Evolutionary conservation across 345 rosid genomes (phyloP).

Genomic region (Hypericum perforatum): DNA sequence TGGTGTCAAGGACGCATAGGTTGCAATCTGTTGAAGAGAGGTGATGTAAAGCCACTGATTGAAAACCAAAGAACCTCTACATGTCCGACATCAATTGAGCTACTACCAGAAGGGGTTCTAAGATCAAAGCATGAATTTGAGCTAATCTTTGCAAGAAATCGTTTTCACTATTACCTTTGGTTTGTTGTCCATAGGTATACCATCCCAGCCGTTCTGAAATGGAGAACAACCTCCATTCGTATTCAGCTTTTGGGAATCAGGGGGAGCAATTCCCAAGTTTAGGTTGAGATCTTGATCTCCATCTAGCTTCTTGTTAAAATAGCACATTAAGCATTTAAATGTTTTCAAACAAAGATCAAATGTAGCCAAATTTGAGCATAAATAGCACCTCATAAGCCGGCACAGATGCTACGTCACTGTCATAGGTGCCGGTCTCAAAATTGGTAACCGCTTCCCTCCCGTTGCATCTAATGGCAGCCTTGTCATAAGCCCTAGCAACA

Average conservation of each 20-base stretch:
- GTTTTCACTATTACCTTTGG: constrained; percentile 32
- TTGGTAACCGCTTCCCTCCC: constrained; percentile 95
- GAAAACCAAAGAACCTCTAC: too few relatives aligned
- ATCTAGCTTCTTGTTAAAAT: constrained; percentile 24
- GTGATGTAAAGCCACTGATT: too few relatives aligned
- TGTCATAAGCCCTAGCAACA: constrained; percentile 76
- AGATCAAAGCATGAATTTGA: too few relatives aligned
- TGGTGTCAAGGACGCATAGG: too few relatives aligned
- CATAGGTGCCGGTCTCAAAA: constrained; percentile 62
- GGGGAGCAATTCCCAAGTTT: constrained; percentile 51
- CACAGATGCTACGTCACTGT: constrained; percentile 29
- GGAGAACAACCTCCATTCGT: constrained; percentile 6
- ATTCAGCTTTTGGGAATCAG: constrained; percentile 19
- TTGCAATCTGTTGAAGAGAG: too few relatives aligned
- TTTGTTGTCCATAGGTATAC: constrained; percentile 14
- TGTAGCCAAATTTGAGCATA: not conserved
- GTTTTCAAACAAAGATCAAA: not conserved
- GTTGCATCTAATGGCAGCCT: constrained; percentile 74
- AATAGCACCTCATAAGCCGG: constrained; percentile 23
- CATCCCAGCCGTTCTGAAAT: constrained; percentile 12
- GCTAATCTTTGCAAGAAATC: too few relatives aligned
- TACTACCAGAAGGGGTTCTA: too few relatives aligned
- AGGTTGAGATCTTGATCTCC: constrained; percentile 33
- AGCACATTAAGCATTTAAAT: constrained; percentile 3
- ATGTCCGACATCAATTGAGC: too few relatives aligned